phyloP scores from a whole-genome alignment of 164 flowering plant species.

The Cinnamomum chago region DNA sequence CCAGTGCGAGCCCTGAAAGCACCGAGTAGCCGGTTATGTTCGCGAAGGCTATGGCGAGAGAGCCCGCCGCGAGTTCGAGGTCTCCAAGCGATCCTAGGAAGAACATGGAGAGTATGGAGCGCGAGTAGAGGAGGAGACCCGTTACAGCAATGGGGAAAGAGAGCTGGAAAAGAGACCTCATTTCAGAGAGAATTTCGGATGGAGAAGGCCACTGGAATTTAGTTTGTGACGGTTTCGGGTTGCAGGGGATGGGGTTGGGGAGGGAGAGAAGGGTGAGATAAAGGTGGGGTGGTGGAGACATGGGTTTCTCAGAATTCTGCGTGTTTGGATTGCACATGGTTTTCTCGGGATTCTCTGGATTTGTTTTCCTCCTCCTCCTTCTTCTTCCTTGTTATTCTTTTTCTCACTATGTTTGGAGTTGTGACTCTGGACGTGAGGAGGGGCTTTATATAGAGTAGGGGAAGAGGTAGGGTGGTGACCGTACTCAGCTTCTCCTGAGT shows the following conservation, averaged over 20 bases:
- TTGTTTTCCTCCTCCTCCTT: neutral
- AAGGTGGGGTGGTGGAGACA: constrained; percentile 22
- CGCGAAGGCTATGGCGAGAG: constrained; percentile 82
- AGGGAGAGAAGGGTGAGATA: constrained; percentile 29
- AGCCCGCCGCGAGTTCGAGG: constrained; percentile 72
- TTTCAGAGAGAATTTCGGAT: constrained; percentile 39
- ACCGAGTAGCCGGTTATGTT: constrained; percentile 93
- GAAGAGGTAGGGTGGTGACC: neutral
- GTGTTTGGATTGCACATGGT: constrained; percentile 12
- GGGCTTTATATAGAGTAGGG: neutral
- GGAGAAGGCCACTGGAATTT: constrained; percentile 15
- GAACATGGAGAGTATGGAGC: constrained; percentile 79
- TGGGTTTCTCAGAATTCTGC: neutral
- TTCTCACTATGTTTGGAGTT: neutral
- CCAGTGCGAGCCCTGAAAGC: constrained; percentile 73
- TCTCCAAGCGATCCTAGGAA: constrained; percentile 82
- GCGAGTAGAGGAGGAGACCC: constrained; percentile 67
- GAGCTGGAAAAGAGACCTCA: constrained; percentile 48
- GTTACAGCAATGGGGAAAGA: constrained; percentile 74
- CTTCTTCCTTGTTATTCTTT: neutral
- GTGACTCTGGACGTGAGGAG: neutral
- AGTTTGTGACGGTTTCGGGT: constrained; percentile 8
- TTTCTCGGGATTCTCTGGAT: neutral
- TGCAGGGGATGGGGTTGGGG: constrained; percentile 10
- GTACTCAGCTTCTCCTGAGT: neutral